Conservation (phyloP, 2,329 filamentous ascomycete genomes). For the Metarhizium sp. region DNA sequence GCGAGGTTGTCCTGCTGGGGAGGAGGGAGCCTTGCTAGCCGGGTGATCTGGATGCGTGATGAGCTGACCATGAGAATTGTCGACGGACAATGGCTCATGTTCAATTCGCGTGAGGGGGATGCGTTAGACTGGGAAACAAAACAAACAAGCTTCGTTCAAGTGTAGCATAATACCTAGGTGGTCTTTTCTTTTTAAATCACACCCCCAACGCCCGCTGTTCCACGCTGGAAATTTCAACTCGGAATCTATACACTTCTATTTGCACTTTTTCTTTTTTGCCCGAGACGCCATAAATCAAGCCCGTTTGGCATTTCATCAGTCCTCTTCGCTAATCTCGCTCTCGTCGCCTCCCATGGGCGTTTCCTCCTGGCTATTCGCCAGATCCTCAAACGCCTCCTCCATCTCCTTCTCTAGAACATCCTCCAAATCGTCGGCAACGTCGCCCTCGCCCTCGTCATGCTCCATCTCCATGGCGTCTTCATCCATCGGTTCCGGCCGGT, state of each 20-base stretch:
- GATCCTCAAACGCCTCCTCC: conserved; percentile 39
- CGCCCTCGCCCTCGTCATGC: conserved; percentile 18
- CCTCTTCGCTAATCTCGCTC: conserved; percentile 59
- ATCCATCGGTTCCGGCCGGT: conserved; percentile 20
- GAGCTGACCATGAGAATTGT: no score
- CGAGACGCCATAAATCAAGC: neutral
- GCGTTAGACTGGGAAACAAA: no score
- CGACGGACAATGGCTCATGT: neutral
- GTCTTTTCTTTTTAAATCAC: no score
- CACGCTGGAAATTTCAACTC: neutral
- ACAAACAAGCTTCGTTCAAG: no score
- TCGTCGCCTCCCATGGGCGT: conserved; percentile 36
- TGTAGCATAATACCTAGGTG: no score
- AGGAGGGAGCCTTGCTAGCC: neutral
- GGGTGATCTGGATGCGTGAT: no score
- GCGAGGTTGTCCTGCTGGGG: conserved; percentile 12
- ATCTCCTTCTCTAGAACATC: conserved; percentile 41
- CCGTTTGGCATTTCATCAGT: conserved; percentile 25
- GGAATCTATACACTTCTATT: no score
- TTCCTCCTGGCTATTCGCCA: conserved; percentile 44
- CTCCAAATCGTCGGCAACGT: conserved; percentile 20
- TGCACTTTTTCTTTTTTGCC: no score
- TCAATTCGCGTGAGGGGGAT: no score
- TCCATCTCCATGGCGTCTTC: conserved; percentile 14
- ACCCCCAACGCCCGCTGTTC: neutral